phyloP scores from a whole-genome alignment of 768 basidiomycete genomes.

The Podaxis rugospora region DNA sequence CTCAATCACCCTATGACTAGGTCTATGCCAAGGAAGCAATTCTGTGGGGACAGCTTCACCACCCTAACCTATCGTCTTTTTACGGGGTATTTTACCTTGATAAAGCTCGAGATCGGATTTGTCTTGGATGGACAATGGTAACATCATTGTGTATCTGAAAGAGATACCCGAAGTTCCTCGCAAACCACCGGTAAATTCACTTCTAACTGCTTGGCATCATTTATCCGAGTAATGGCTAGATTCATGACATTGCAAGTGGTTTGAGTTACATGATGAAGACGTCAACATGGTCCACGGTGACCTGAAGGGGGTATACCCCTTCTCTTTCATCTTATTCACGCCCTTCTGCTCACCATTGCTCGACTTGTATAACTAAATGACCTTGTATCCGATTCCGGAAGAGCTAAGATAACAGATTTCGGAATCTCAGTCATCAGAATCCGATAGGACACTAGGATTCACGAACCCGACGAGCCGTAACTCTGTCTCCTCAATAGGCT shows the following conservation, averaged over 20 bases:
- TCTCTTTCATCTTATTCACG: no score
- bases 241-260: constrained; percentile 9
- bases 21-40: constrained; percentile 4
- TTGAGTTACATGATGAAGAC: constrained; percentile 11
- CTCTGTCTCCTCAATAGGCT: constrained; percentile 1
- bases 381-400: constrained; percentile 6
- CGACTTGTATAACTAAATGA: constrained; percentile 7
- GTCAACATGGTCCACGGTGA: constrained; percentile 13
- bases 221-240: background rate
- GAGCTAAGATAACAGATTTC: constrained; percentile 14
- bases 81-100: constrained; percentile 8
- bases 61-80: constrained; percentile 5
- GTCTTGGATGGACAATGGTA: constrained; percentile 16
- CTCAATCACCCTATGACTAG: constrained; percentile 14
- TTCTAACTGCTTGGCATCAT: background rate
- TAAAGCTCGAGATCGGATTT: background rate
- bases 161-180: background rate
- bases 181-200: background rate
- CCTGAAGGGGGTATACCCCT: constrained; percentile 10
- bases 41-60: background rate
- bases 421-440: constrained; percentile 8
- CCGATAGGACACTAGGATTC: background rate
- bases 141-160: constrained; percentile 4
- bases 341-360: no score
- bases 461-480: background rate